Conservation (phyloP, 2,329 filamentous ascomycete genomes). For the Neonectria faginata region DNA sequence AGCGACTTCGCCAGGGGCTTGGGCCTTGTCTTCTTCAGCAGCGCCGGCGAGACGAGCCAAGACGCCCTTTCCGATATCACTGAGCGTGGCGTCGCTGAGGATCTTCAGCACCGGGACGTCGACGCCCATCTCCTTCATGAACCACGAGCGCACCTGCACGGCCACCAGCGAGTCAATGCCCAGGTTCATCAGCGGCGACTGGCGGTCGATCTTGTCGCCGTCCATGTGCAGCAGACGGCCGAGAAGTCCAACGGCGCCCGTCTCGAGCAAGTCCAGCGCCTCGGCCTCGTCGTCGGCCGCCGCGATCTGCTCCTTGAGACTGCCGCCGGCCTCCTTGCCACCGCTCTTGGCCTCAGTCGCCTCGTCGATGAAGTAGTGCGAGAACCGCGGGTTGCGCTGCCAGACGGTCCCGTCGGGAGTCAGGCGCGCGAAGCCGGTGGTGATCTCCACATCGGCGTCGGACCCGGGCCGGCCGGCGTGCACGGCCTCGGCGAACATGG, state of each 20-base stretch:
- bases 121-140: slow-evolving; percentile 2
- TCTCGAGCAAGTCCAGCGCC: slow-evolving; percentile 2
- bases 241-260: not conserved
- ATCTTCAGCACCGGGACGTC: not conserved
- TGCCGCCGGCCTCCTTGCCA: not conserved
- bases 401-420: not conserved
- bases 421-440: not conserved
- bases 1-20: not conserved
- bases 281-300: not conserved
- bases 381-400: slow-evolving; percentile 3
- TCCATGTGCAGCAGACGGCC: slow-evolving; percentile 3
- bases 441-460: not conserved
- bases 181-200: slow-evolving; percentile 1
- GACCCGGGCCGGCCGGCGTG: not conserved
- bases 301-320: not conserved
- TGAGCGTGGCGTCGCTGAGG: slow-evolving; percentile 7
- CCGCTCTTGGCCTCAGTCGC: not conserved
- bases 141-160: slow-evolving; percentile 1
- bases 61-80: not conserved
- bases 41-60: slow-evolving; percentile 1
- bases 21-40: not conserved
- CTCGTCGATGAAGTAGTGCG: slow-evolving; percentile 1
- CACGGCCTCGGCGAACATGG: slow-evolving; percentile 2
- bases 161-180: slow-evolving; percentile 4
- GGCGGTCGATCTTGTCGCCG: slow-evolving; percentile 3